Evolutionary conservation across 2,329 filamentous ascomycete genomes (phyloP).

Genomic region (Epichloe sibirici): DNA sequence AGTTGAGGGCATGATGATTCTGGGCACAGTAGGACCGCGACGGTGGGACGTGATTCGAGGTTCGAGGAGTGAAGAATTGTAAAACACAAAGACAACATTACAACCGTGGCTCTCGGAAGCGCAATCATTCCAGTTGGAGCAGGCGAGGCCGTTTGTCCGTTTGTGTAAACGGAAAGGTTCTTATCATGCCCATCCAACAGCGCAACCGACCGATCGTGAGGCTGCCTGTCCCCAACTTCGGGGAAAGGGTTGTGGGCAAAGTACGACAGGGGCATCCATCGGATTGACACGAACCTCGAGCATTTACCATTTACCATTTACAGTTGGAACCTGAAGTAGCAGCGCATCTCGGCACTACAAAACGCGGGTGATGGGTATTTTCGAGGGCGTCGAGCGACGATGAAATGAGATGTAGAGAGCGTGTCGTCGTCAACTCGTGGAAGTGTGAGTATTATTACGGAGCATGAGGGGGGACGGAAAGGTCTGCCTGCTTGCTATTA

Average conservation of each 20-base stretch:
- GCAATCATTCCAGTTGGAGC: not conserved
- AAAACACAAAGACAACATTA: not conserved
- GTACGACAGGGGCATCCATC: not conserved
- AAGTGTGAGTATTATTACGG: not conserved
- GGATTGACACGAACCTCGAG: conserved; percentile 4
- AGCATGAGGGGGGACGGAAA: not conserved
- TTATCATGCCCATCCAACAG: not conserved
- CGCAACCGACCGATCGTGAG: not conserved
- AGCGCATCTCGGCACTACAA: conserved; percentile 3
- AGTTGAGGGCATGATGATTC: not conserved
- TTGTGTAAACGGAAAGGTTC: not conserved
- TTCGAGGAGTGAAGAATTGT: not conserved
- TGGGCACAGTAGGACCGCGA: not conserved
- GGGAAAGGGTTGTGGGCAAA: not conserved
- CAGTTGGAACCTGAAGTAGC: not conserved
- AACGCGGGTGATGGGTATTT: not conserved
- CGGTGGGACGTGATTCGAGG: not conserved
- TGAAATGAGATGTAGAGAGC: not conserved
- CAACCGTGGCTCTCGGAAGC: not conserved
- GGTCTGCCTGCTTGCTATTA: too few species aligned
- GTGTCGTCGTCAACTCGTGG: not conserved
- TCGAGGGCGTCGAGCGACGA: not conserved
- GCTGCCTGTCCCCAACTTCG: not conserved
- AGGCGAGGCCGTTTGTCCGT: conserved; percentile 1
- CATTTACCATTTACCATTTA: not conserved